Base-by-base conservation (phyloP, 495 filamentous ascomycete genomes). In the Staphylotrichum longicolle region DNA sequence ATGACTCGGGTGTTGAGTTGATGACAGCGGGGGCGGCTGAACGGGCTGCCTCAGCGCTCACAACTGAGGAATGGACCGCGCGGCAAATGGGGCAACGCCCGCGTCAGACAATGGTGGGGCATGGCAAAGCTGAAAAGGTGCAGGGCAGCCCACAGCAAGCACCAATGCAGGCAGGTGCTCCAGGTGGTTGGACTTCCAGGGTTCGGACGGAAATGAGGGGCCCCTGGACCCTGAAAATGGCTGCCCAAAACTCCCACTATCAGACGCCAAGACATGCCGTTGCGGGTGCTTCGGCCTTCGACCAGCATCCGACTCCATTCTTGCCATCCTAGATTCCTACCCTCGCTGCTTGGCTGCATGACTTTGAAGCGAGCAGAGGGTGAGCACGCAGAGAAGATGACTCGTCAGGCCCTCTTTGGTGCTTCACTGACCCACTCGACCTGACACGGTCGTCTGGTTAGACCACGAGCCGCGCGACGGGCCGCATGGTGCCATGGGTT, bases 271-370 rank as follows among this genome's bases (percentile, higher is more conserved):
- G 54, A 46, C 10, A 30, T n/a, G 30, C 20, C 8, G 15, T 9
- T 32, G 47, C 47, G 47, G 47, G 8, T 50, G 47, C 47, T 50
- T 30, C 47, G 47, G 47, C 14, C 20, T 15, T 50, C 47, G 15
- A 9, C 7, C 33, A 10, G 12, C 27, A 34, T 20, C 10, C 8
- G 6, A 14, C 11, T 52, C 32, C 34, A 6, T 42, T 30, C 51
- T 54, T 44, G 9, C 7, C 12, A 27, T 27, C 20, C 20, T 27
- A 27, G 1, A 27, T 7, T 41, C 45, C 14, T 20, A 27, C 33
- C n/a, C 33, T 14, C 30, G 39, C n/a, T 20, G 32, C 59, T 55
- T 61, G 51, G 51, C 51, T 61, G 51, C 59, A 61, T 54, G 44
- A 41, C 20, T 20, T 14, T 14, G 15, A 9, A 11, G 15, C 14